Base-by-base conservation (phyloP, 805 yeast genomes). In the Lipomyces yamanashiensis region DNA sequence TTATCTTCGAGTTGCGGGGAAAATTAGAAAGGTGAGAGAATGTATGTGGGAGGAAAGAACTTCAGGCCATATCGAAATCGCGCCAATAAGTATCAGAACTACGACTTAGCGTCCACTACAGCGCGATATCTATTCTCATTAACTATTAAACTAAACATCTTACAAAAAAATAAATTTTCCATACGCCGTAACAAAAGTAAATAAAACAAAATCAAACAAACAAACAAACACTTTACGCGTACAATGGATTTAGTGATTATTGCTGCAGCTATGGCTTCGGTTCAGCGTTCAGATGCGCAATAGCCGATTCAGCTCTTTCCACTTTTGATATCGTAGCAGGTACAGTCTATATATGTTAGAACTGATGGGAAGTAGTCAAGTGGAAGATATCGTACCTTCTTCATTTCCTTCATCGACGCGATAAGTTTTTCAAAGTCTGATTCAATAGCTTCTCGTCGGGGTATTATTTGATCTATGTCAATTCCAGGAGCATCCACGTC, bases 261-360 rank as follows among this genome's bases (percentile, higher is more conserved):
- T 48, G 47, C 15, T 15, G 10, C 17, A 43, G 43, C 17, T 19
- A 43, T 8, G 21, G 21, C 15, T 43, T 43, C 47, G 6, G 15
- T 43, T 43, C 47, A 8, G 45, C 10, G 21, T 47, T 60, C 39
- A 62, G 34, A 47, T 63, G 62, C 7, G 58, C 19, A 17, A 63
- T 19, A 1, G 61, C 67, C 37, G 57, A 65, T 17, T 60, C 67
- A 2, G 67, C 67, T 57, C 65, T 40, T 21, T 63, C 64, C 21
- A 58, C 28, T 44, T 61, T 64, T 15, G 64, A 33, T 13, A 47
- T 23, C 6, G 67, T 39, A 10, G 41, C 55, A 17, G 65, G 62
- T 15, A 61, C 59, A 44, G 19, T 40, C 66, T 62, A 37, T 12
- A 21, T n/a, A 7, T 6, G 28, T 37, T 23, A 49, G 39, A 6